Conservation (phyloP, 2,329 filamentous ascomycete genomes). For the Pseudocercospora eumusae region DNA sequence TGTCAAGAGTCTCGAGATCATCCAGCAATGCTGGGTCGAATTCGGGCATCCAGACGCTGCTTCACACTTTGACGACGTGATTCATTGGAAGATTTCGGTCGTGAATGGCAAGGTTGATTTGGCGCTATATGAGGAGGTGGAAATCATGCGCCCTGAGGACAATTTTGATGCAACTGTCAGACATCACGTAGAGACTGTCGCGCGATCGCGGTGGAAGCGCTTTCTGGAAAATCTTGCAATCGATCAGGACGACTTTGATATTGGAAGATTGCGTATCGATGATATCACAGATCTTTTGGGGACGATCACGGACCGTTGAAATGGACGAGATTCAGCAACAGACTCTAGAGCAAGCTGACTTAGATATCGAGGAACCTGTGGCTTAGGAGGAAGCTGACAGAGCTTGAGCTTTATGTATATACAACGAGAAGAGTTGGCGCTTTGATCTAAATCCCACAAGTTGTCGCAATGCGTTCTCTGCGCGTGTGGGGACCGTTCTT, state of each 20-base stretch:
- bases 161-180: background rate
- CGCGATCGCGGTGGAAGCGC: background rate
- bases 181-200: background rate
- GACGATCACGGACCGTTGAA: background rate
- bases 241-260: too few species aligned
- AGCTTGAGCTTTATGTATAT: too few species aligned
- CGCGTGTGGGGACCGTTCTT: background rate
- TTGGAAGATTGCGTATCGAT: background rate
- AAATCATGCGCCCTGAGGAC: background rate
- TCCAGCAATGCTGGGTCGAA: background rate
- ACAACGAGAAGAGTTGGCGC: background rate
- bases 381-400: background rate
- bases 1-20: background rate
- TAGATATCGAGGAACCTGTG: too few species aligned
- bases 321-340: background rate
- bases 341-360: too few species aligned
- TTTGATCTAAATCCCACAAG: background rate
- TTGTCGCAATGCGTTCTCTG: background rate
- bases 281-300: background rate
- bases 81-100: background rate
- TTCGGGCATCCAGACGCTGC: background rate
- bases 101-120: background rate
- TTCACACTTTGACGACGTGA: background rate
- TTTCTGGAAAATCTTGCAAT: background rate
- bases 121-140: background rate